Evolutionary conservation across 2,329 filamentous ascomycete species (phyloP).

Genomic region (Sporothrix pallida): DNA sequence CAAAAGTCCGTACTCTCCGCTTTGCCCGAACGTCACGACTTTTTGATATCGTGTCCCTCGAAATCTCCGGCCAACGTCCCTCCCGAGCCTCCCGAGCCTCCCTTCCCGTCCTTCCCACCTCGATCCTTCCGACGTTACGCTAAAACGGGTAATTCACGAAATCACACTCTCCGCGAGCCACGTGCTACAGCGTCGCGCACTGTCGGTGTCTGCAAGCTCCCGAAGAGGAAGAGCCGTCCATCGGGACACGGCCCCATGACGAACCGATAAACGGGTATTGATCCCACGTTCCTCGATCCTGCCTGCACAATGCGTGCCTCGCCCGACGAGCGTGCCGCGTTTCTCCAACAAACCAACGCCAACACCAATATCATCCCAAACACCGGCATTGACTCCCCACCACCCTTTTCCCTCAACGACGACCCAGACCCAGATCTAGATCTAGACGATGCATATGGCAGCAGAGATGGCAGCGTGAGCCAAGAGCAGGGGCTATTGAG

Average conservation of each 20-base stretch:
- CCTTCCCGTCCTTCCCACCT: too few species aligned
- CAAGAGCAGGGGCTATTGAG: slow-evolving; percentile 4
- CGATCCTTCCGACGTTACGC: too few species aligned
- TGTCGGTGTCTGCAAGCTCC: too few species aligned
- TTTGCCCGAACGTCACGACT: too few species aligned
- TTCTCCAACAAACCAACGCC: not conserved
- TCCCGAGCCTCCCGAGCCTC: too few species aligned
- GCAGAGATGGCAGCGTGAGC: not conserved
- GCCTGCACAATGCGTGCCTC: slow-evolving; percentile 23
- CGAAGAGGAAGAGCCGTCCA: too few species aligned
- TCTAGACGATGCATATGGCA: not conserved
- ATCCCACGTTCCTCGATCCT: not conserved
- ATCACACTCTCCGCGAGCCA: too few species aligned
- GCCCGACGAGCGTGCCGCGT: slow-evolving; percentile 29
- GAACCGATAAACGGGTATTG: not conserved
- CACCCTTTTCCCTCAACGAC: slow-evolving; percentile 25
- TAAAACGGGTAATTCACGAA: too few species aligned
- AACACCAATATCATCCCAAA: not conserved
- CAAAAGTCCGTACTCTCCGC: too few species aligned
- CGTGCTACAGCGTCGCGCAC: too few species aligned
- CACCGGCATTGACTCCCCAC: not conserved
- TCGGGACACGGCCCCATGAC: not conserved
- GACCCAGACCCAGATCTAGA: slow-evolving; percentile 7
- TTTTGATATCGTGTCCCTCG: too few species aligned
- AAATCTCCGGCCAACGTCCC: too few species aligned